These are phyloP conservation scores for Serendipita sp. DNA, from an alignment of 768 basidiomycete species.

Conservation along the genomic window DNA sequence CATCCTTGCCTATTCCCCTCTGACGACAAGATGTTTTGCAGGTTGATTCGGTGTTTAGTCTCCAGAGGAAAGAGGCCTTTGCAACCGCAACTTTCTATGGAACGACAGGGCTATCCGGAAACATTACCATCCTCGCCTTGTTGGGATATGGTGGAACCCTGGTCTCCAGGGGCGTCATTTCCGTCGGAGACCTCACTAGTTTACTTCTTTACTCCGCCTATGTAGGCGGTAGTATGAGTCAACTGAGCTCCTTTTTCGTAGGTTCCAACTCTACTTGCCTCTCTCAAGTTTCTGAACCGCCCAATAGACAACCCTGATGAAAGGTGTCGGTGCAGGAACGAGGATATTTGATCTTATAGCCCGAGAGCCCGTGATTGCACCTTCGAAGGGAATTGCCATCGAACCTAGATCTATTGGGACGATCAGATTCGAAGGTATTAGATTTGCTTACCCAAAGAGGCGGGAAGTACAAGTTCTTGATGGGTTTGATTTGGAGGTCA, in stretches of 20 bases:
- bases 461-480: slow-evolving; percentile 66
- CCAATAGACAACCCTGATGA: slow-evolving; percentile 78
- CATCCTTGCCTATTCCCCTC: background rate
- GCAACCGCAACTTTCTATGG: slow-evolving; percentile 91
- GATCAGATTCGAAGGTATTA: slow-evolving; percentile 67
- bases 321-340: slow-evolving; percentile 81
- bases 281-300: slow-evolving; percentile 7
- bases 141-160: slow-evolving; percentile 89
- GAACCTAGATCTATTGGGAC: slow-evolving; percentile 41
- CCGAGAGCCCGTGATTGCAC: slow-evolving; percentile 55
- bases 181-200: slow-evolving; percentile 82
- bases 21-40: background rate
- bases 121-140: slow-evolving; percentile 73
- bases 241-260: slow-evolving; percentile 25
- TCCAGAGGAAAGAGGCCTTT: slow-evolving; percentile 74
- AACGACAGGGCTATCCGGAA: slow-evolving; percentile 82
- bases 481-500: slow-evolving; percentile 64
- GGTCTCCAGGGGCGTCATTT: slow-evolving; percentile 73
- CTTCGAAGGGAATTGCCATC: slow-evolving; percentile 43
- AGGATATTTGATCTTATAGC: slow-evolving; percentile 92
- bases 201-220: slow-evolving; percentile 21
- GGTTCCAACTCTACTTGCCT: slow-evolving; percentile 11
- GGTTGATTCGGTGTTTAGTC: slow-evolving; percentile 45
- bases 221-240: slow-evolving; percentile 3
- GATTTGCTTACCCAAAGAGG: slow-evolving; percentile 82